Base-by-base conservation (phyloP, 495 filamentous ascomycete species). In the Aspergillus ostianus region DNA sequence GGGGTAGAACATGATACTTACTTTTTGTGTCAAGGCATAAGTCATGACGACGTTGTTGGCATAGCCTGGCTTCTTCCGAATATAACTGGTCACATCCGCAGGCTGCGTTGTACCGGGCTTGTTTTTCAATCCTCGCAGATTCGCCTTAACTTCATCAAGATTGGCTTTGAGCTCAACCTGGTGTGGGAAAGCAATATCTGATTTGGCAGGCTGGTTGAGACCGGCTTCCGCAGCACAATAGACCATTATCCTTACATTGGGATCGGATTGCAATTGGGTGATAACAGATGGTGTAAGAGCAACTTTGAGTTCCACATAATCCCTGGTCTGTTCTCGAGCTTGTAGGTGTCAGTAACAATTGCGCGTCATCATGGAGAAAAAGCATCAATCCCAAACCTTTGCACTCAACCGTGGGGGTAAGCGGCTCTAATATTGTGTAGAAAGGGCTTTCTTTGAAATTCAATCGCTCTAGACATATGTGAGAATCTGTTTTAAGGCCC, bases 131-230 rank as follows among this genome's bases (percentile, higher is more conserved):
- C 94, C 94, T 58, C 93, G 89, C 51, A 94, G 81, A 67, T 97
- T 98, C 13, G 87, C 85, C 66, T 94, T 95, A 59, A 96, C 80
- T 51, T 95, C 90, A 32, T 88, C 89, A 23, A 86, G 82, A 66
- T 98, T 98, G 44, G 95, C 86, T 68, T 92, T 93, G 49, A 98
- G 78, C 71, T 97, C 94, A 21, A 93, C 86, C 74, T 97, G 91
- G 60, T 92, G 85, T 0, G 94, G 94, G 64, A 98, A 98, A 1
- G 89, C 77, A 41, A 98, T 86, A 59, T 98, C 92, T 5, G 80
- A 77, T 58, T 77, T 80, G 23, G 76, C 86, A 79, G 72, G 85
- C 18, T 70, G 82, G 63, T 59, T 77, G 41, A 82, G 82, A n/a
- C 74, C 74, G 63, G 73, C 76, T 19, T 84, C 81, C 51, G 80